phyloP scores from a whole-genome alignment of 1,284 basidiomycete genomes.

The Cryptococcus sp. region DNA sequence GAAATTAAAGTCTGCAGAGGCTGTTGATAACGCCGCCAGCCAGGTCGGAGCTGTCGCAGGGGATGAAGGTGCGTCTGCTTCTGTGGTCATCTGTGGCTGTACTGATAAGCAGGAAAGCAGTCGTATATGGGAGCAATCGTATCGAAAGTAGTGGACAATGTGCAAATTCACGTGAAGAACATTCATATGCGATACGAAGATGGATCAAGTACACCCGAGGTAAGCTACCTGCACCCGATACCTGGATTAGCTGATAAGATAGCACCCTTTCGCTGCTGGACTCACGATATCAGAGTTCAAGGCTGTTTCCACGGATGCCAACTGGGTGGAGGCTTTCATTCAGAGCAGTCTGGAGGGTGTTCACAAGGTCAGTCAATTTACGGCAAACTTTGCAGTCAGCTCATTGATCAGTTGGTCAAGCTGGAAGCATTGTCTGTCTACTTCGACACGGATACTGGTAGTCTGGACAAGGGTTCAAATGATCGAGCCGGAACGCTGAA shows the following conservation, averaged over 20 bases:
- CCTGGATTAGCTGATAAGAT: conserved; percentile 1
- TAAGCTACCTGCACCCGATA: conserved; percentile 46
- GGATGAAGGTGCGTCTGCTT: conserved; percentile 26
- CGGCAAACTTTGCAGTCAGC: neutral
- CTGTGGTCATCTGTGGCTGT: neutral
- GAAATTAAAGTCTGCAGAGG: conserved; percentile 80
- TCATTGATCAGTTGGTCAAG: conserved; percentile 63
- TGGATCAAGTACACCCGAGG: conserved; percentile 84
- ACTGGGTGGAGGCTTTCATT: conserved; percentile 94
- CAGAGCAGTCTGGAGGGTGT: conserved; percentile 83
- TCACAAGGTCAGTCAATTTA: conserved; percentile 64
- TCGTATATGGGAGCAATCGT: conserved; percentile 78
- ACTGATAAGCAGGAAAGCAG: conserved; percentile 54
- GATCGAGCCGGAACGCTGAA: conserved; percentile 62
- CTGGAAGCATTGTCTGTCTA: conserved; percentile 87
- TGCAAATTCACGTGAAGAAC: conserved; percentile 92
- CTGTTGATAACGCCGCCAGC: conserved; percentile 61
- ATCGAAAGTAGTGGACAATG: conserved; percentile 90
- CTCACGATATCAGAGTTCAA: conserved; percentile 88
- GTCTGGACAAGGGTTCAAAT: conserved; percentile 62
- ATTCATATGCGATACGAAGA: conserved; percentile 98
- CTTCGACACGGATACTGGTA: conserved; percentile 89
- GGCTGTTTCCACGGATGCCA: conserved; percentile 85
- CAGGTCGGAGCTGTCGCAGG: conserved; percentile 43
- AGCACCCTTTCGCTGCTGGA: conserved; percentile 94